phyloP scores from a whole-genome alignment of 768 basidiomycete genomes.

The Boletus rufocinnamomeus region DNA sequence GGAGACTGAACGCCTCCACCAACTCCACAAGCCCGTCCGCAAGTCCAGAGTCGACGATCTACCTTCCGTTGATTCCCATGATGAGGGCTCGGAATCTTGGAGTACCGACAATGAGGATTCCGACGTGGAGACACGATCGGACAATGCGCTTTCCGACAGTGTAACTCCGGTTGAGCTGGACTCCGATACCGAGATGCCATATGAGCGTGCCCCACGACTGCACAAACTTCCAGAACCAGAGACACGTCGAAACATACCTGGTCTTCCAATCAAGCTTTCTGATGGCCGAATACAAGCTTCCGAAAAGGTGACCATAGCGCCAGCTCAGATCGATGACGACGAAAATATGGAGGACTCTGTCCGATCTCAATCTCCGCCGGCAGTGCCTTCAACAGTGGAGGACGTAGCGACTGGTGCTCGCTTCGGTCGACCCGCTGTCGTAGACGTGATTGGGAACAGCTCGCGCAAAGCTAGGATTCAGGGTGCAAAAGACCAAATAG shows the following conservation, averaged over 20 bases:
- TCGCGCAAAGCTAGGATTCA: conserved; percentile 69
- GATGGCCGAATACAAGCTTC: conserved; percentile 74
- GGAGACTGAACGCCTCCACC: conserved; percentile 72
- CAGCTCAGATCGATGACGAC: conserved; percentile 25
- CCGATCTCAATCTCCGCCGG: conserved; percentile 32
- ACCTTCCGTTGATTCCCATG: conserved; percentile 68
- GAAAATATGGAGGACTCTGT: conserved; percentile 40
- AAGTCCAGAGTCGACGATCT: conserved; percentile 54
- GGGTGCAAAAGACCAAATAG: conserved; percentile 92
- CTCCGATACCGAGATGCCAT: conserved; percentile 73
- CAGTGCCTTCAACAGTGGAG: conserved; percentile 45
- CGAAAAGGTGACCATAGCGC: conserved; percentile 34
- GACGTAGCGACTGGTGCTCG: conserved; percentile 83
- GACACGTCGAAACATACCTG: conserved; percentile 52
- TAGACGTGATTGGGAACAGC: conserved; percentile 65
- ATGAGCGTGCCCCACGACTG: conserved; percentile 65
- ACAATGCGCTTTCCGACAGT: conserved; percentile 7
- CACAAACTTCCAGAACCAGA: conserved; percentile 46
- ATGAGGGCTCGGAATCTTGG: conserved; percentile 57
- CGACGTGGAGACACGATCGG: conserved; percentile 26
- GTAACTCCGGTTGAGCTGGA: conserved; percentile 20
- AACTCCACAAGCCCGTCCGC: conserved; percentile 58
- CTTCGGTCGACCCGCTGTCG: conserved; percentile 81
- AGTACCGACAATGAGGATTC: conserved; percentile 45
- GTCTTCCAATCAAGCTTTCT: conserved; percentile 85